phyloP scores from a whole-genome alignment of 352 stramenopile genomes.

The Phytophthora sojae region DNA sequence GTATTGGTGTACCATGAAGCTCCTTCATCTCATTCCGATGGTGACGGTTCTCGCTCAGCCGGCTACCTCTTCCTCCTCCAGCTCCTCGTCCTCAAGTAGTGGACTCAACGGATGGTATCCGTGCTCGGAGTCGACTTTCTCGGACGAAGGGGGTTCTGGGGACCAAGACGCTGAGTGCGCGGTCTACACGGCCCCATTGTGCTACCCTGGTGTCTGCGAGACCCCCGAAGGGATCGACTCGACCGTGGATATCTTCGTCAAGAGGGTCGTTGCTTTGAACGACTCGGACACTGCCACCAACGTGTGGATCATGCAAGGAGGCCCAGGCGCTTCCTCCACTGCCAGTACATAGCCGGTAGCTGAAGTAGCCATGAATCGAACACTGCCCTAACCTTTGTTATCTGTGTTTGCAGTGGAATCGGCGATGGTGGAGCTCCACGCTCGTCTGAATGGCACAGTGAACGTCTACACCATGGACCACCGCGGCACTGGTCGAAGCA shows the following conservation, averaged over 20 bases:
- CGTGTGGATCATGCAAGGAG: constrained; percentile 59
- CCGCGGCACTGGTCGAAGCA: background rate
- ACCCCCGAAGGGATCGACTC: constrained; percentile 4
- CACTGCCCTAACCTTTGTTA: background rate
- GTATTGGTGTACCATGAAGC: constrained; percentile 6
- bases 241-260: constrained; percentile 54
- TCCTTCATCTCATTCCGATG: constrained; percentile 5
- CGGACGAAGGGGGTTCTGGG: constrained; percentile 18
- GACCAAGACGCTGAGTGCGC: constrained; percentile 41
- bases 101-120: constrained; percentile 45
- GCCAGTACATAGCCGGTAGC: constrained; percentile 33
- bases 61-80: background rate
- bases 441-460: background rate
- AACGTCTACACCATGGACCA: background rate
- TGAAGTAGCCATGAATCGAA: background rate
- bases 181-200: constrained; percentile 43
- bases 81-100: constrained; percentile 11
- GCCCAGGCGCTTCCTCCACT: constrained; percentile 45
- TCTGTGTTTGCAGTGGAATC: constrained; percentile 43
- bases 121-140: constrained; percentile 40
- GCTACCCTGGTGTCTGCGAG: constrained; percentile 41
- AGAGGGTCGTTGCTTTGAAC: constrained; percentile 37
- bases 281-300: constrained; percentile 34
- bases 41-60: background rate
- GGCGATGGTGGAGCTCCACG: background rate